Conservation (phyloP, 2,329 filamentous ascomycete genomes). For the Aureobasidium sp. region DNA sequence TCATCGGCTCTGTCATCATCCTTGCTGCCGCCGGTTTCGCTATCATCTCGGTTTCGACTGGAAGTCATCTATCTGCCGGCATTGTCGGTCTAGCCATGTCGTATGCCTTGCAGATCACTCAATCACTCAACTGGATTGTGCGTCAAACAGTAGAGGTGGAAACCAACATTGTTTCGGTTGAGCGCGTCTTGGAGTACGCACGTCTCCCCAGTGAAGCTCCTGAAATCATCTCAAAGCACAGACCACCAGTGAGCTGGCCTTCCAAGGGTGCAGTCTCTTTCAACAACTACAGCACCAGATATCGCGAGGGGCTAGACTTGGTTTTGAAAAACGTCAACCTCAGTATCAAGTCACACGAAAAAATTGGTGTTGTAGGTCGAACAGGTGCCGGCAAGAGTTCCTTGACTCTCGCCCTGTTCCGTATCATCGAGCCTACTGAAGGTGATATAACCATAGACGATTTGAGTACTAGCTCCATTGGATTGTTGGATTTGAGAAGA, state of each 20-base stretch:
- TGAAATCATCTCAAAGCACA: constrained; percentile 80
- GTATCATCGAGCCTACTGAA: constrained; percentile 80
- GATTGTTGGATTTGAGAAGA: constrained; percentile 77
- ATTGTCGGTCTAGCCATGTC: constrained; percentile 92
- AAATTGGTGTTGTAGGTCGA: constrained; percentile 93
- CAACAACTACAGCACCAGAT: constrained; percentile 88
- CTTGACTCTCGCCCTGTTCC: constrained; percentile 83
- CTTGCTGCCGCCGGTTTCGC: constrained; percentile 74
- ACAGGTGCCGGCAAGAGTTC: constrained; percentile 96
- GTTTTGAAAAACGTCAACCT: constrained; percentile 90
- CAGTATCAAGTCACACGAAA: constrained; percentile 91
- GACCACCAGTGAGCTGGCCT: constrained; percentile 87
- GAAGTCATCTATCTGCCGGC: constrained; percentile 58
- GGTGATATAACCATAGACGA: constrained; percentile 85
- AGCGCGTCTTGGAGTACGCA: constrained; percentile 94
- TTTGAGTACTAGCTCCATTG: constrained; percentile 83
- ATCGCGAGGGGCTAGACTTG: constrained; percentile 79
- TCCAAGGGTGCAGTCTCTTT: constrained; percentile 81
- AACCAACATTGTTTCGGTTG: constrained; percentile 99
- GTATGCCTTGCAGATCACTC: constrained; percentile 93
- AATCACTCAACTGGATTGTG: constrained; percentile 98
- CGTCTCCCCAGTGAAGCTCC: constrained; percentile 85
- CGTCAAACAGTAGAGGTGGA: constrained; percentile 99
- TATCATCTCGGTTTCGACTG: constrained; percentile 67
- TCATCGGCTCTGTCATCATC: constrained; percentile 92